Percentiles rank a stretch among this genome's conserved stretches.
These are phyloP conservation scores for Cladobotryum protrusum DNA, from an alignment of 2,329 filamentous ascomycete species.

Conservation along the genomic window DNA sequence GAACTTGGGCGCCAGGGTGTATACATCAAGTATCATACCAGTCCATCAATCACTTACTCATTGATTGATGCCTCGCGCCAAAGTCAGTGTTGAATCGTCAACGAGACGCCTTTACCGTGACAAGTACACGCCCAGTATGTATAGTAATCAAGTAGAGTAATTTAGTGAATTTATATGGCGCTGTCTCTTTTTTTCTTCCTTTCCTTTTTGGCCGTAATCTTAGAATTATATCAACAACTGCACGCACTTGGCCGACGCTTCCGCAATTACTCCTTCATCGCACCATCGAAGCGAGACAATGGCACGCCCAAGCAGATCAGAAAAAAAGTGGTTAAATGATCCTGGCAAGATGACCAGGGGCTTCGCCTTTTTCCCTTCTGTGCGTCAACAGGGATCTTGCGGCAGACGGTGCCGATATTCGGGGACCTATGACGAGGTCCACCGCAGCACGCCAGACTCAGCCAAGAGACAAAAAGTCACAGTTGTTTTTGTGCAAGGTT, in stretches of 20 bases:
- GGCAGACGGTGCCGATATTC: conserved; percentile 12
- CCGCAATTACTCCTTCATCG: too few relatives aligned
- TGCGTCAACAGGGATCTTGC: conserved; percentile 12
- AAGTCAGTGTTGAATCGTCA: background rate
- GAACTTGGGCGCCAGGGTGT: background rate
- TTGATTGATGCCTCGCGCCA: background rate
- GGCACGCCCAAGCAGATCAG: conserved; percentile 3
- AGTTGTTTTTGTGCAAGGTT: background rate
- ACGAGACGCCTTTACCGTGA: background rate
- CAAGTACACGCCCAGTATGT: too few relatives aligned
- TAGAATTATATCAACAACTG: too few relatives aligned
- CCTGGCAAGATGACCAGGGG: conserved; percentile 7
- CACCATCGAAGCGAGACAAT: background rate
- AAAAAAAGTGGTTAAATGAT: conserved; percentile 10
- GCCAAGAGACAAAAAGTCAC: background rate
- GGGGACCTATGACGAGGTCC: conserved; percentile 8
- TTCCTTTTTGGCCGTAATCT: too few relatives aligned
- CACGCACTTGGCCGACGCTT: background rate
- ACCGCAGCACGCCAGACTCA: background rate
- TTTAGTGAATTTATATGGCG: too few relatives aligned
- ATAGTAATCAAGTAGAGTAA: too few relatives aligned
- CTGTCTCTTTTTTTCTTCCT: too few relatives aligned
- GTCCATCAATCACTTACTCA: background rate
- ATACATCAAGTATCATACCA: background rate
- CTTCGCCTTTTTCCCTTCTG: conserved; percentile 7